A percentile compares a stretch with the other conserved stretches of the same genome.
Evolutionary conservation across 2,329 filamentous ascomycete genomes (phyloP).

Genomic region (Talaromyces sp.): DNA sequence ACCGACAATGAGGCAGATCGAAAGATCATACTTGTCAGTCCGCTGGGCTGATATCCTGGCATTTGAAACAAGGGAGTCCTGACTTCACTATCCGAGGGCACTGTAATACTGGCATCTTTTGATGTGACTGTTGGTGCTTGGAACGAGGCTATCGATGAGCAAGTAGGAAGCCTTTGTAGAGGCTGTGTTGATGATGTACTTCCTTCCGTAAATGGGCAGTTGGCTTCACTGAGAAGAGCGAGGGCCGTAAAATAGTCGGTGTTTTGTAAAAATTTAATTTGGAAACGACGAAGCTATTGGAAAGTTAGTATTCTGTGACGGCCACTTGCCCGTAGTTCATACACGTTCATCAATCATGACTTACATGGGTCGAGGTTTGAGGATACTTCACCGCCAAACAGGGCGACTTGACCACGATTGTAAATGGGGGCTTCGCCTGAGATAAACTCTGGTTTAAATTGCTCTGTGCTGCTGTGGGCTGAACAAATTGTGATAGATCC

Average conservation of each 20-base stretch:
- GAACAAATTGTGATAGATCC: slow-evolving; percentile 39
- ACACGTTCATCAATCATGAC: too few relatives aligned
- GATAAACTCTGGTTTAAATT: slow-evolving; percentile 18
- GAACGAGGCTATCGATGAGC: slow-evolving; percentile 31
- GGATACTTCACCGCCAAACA: slow-evolving; percentile 51
- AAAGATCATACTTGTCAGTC: slow-evolving; percentile 12
- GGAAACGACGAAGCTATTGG: slow-evolving; percentile 47
- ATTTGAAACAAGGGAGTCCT: slow-evolving; percentile 6
- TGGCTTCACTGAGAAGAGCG: slow-evolving; percentile 43
- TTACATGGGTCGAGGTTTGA: slow-evolving; percentile 32
- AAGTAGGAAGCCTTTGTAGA: slow-evolving; percentile 24
- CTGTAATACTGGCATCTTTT: slow-evolving; percentile 1
- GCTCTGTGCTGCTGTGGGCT: slow-evolving; percentile 24
- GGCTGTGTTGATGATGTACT: slow-evolving; percentile 24
- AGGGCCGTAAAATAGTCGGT: slow-evolving; percentile 46
- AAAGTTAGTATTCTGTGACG: neutral
- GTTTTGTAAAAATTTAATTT: slow-evolving; percentile 46
- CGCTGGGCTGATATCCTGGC: slow-evolving; percentile 1
- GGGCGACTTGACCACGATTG: slow-evolving; percentile 49
- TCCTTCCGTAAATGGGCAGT: slow-evolving; percentile 49
- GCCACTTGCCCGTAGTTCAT: too few relatives aligned
- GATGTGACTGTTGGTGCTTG: slow-evolving; percentile 5
- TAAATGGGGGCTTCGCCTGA: slow-evolving; percentile 35
- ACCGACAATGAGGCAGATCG: too few relatives aligned
- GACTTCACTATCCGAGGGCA: slow-evolving; percentile 9